Base-by-base conservation (phyloP, 2,329 filamentous ascomycete species). In the Trichoderma brevicompactum region DNA sequence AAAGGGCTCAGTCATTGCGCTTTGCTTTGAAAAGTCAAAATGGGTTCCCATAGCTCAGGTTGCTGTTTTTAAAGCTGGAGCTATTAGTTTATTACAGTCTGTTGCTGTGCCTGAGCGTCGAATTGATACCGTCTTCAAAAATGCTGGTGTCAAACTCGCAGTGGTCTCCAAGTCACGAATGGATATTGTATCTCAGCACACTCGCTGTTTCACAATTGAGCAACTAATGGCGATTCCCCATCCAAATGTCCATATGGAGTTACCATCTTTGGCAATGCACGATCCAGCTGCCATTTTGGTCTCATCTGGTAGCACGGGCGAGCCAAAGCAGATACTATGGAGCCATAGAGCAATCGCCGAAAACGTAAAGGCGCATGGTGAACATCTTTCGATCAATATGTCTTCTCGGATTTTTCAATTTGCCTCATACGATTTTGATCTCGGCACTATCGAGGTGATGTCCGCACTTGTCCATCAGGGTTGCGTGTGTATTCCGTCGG, bases 291-390 rank as follows among this genome's bases (percentile, higher is more conserved):
- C 61, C 10, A 64, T 55, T 34, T 17, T 64, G 7, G 61, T 64
- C 17, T 64, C 61, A 36, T 64, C 61, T 28, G 61, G 61, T 13
- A 64, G 49, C 32, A 64, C 61, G n/a, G 61, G 61, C 15, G 61
- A 64, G 34, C 61, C 61, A 56, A 64, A 64, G 36, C 61, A 64
- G 19, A 64, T 64, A 19, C 49, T 55, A 17, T 64, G 61, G 61
- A 64, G 10, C 8, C 61, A 64, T 53, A 23, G 50, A 56, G 28
- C 38, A 13, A 7, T 64, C 9, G 23, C 61, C 0, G 61, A 38
- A 36, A 64, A 64, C 13, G 41, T 46, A 23, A 55, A 44, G 34
- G 61, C 40, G 9, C 61, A 55, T 1, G 32, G 49, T 41, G 28
- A 64, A 55, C 19, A 34, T 15, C 23, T 64, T 36, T 55, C 40